Evolutionary conservation across 23 red algal species (phyloP).

Genomic region (Gracilaria gracilis): DNA sequence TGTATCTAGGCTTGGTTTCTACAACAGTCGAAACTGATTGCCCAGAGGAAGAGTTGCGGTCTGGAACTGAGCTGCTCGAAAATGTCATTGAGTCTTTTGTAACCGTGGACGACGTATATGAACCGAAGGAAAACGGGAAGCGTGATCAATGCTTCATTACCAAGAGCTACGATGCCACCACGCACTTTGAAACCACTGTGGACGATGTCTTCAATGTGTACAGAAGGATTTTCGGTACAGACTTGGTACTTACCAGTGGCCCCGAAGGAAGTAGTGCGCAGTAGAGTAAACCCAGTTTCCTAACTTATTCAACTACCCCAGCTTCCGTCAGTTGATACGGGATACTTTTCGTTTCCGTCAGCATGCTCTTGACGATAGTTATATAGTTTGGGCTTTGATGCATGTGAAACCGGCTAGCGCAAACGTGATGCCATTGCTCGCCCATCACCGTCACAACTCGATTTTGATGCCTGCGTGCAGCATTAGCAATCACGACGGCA

Average conservation of each 20-base stretch:
- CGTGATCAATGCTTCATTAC: constrained; percentile 80
- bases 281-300: constrained; percentile 47
- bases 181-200: constrained; percentile 96
- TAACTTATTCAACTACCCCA: constrained; percentile 41
- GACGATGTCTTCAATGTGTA: constrained; percentile 97
- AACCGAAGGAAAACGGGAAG: constrained; percentile 74
- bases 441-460: constrained; percentile 39
- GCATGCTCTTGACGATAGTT: constrained; percentile 17
- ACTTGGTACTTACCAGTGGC: constrained; percentile 65
- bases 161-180: constrained; percentile 95
- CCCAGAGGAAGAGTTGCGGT: constrained; percentile 74
- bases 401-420: constrained; percentile 43
- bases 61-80: constrained; percentile 86
- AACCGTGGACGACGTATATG: constrained; percentile 89
- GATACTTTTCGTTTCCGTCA: constrained; percentile 17
- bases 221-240: constrained; percentile 82
- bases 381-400: constrained; percentile 8
- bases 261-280: constrained; percentile 46
- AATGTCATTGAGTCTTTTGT: constrained; percentile 87
- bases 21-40: constrained; percentile 92
- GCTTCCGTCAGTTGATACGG: constrained; percentile 33
- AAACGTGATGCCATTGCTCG: constrained; percentile 60
- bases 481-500: constrained; percentile 48
- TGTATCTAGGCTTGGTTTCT: constrained; percentile 92
- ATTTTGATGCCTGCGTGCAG: constrained; percentile 8